A percentile compares a stretch with the other conserved stretches of the same genome.
Conservation (phyloP, 2,329 filamentous ascomycete species). For the Colletotrichum sp. region DNA sequence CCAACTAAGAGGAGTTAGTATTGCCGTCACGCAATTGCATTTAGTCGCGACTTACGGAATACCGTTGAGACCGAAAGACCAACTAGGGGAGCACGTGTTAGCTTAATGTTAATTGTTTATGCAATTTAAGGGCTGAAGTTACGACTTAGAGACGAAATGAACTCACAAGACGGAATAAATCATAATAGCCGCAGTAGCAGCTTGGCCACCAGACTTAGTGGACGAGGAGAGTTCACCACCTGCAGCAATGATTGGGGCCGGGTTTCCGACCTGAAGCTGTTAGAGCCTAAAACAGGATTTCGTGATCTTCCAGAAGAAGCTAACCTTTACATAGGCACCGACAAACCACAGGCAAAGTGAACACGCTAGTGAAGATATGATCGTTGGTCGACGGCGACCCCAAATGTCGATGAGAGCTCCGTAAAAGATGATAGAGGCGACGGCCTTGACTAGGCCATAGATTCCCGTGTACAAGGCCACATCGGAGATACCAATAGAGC, state of each 20-base stretch:
- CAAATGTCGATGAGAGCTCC: constrained; percentile 42
- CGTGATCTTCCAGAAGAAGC: background rate
- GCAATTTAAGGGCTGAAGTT: background rate
- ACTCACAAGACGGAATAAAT: constrained; percentile 58
- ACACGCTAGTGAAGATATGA: constrained; percentile 52
- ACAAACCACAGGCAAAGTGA: constrained; percentile 56
- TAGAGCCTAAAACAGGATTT: background rate
- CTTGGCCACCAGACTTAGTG: constrained; percentile 50
- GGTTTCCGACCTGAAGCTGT: constrained; percentile 43
- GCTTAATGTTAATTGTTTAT: background rate
- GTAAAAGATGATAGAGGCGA: constrained; percentile 46
- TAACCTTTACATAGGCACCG: constrained; percentile 53
- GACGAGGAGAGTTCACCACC: constrained; percentile 46
- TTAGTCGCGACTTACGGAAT: constrained; percentile 32
- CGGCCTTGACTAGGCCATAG: constrained; percentile 51
- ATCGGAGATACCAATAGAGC: constrained; percentile 49
- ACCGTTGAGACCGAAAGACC: constrained; percentile 49
- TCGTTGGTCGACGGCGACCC: constrained; percentile 44
- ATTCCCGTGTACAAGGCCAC: constrained; percentile 54
- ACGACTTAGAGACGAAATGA: background rate
- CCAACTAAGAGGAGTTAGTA: constrained; percentile 29
- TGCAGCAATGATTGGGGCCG: constrained; percentile 45
- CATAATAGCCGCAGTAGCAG: constrained; percentile 60
- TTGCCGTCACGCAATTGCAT: background rate
- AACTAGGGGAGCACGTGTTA: constrained; percentile 28